Conservation (phyloP, 768 basidiomycete genomes). For the Daedaleopsis nitida region DNA sequence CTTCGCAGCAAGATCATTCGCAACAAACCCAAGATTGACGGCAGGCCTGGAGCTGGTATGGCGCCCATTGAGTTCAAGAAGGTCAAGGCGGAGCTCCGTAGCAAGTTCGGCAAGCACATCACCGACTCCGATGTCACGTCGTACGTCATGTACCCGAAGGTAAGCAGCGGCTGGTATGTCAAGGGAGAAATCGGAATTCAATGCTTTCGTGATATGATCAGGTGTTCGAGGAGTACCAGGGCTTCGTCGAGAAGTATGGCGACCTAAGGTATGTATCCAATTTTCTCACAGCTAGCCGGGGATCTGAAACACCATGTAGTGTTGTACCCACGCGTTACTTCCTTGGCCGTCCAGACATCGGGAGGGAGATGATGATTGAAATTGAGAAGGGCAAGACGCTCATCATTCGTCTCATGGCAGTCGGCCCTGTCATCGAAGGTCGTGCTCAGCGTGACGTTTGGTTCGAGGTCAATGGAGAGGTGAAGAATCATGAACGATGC, state of each 20-base stretch:
- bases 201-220: conserved; percentile 27
- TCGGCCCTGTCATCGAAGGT: conserved; percentile 90
- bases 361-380: conserved; percentile 96
- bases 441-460: conserved; percentile 94
- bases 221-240: conserved; percentile 97
- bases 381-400: conserved; percentile 97
- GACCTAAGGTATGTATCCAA: conserved; percentile 72
- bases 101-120: conserved; percentile 95
- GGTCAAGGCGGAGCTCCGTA: conserved; percentile 89
- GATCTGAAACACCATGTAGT: conserved; percentile 42
- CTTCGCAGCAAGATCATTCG: conserved; percentile 90
- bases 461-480: conserved; percentile 98
- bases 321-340: conserved; percentile 97
- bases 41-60: conserved; percentile 89
- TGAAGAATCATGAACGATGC: conserved; percentile 31
- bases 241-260: conserved; percentile 94
- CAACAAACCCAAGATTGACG: conserved; percentile 91
- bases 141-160: conserved; percentile 99
- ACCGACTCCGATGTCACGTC: conserved; percentile 91
- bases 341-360: conserved; percentile 86
- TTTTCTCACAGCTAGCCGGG: not conserved
- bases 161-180: conserved; percentile 27
- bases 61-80: conserved; percentile 92
- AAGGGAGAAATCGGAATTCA: not conserved
- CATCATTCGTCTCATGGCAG: conserved; percentile 93